These are phyloP conservation scores for Pythium phragmitis DNA, from an alignment of 352 stramenopile genomes.

Conservation along the genomic window DNA sequence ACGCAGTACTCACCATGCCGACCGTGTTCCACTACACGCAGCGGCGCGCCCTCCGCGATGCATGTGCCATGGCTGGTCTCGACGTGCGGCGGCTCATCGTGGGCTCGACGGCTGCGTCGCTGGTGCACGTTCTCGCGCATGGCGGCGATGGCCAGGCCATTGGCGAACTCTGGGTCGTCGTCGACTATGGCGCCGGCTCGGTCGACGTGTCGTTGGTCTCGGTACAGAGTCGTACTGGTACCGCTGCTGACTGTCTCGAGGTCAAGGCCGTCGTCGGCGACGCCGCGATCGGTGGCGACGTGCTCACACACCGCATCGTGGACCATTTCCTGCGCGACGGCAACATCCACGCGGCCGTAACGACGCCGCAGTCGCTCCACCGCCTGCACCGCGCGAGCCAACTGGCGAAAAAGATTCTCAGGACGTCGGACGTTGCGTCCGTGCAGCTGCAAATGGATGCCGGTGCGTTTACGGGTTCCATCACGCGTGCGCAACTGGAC, in stretches of 20 bases:
- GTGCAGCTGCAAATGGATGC: conserved; percentile 35
- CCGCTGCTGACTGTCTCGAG: conserved; percentile 3
- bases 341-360: neutral
- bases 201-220: conserved; percentile 32
- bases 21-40: conserved; percentile 46
- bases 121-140: conserved; percentile 16
- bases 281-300: conserved; percentile 20
- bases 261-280: conserved; percentile 18
- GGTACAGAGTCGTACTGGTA: neutral
- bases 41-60: conserved; percentile 38
- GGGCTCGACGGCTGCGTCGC: conserved; percentile 37
- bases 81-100: conserved; percentile 28
- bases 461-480: conserved; percentile 28
- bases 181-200: conserved; percentile 38
- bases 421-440: conserved; percentile 28
- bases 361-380: conserved; percentile 4
- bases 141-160: neutral
- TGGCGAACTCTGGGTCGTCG: conserved; percentile 27
- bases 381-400: conserved; percentile 33
- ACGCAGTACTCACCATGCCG: conserved; percentile 34
- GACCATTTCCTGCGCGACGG: conserved; percentile 22
- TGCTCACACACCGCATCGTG: conserved; percentile 32
- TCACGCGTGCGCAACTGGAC: conserved; percentile 44
- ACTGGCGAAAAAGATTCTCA: conserved; percentile 48
- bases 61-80: conserved; percentile 39